phyloP scores from a whole-genome alignment of 768 basidiomycete genomes.

The Cyclocybe aegerita region DNA sequence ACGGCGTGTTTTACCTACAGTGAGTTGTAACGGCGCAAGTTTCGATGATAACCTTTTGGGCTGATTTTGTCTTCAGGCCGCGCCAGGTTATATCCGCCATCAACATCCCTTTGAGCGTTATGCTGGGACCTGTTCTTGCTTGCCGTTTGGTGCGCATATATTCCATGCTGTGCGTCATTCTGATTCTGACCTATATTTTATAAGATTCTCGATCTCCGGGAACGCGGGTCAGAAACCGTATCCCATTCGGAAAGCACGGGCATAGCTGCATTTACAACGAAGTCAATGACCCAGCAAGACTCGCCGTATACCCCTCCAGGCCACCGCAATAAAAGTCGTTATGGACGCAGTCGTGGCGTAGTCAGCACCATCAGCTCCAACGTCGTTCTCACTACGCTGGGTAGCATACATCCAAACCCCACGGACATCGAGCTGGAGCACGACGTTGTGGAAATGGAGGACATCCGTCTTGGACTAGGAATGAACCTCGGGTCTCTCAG shows the following conservation, averaged over 20 bases:
- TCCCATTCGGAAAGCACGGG: constrained; percentile 74
- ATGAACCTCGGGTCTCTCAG: constrained; percentile 50
- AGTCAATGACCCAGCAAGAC: constrained; percentile 53
- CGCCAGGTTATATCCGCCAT: constrained; percentile 82
- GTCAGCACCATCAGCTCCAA: constrained; percentile 60
- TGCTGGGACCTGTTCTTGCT: constrained; percentile 78
- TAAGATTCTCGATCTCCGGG: constrained; percentile 79
- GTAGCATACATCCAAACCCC: constrained; percentile 54
- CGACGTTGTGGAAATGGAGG: constrained; percentile 57
- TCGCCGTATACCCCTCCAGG: constrained; percentile 55
- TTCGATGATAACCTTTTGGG: constrained; percentile 3
- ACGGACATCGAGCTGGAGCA: constrained; percentile 49
- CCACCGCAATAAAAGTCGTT: constrained; percentile 43
- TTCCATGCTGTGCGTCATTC: not conserved
- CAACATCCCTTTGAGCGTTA: constrained; percentile 82
- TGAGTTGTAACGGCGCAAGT: constrained; percentile 28
- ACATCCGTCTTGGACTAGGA: constrained; percentile 53
- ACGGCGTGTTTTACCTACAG: constrained; percentile 88
- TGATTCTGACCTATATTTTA: constrained; percentile 3
- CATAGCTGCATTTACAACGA: constrained; percentile 64
- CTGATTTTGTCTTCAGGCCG: constrained; percentile 45
- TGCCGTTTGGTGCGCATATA: constrained; percentile 58
- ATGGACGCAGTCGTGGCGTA: constrained; percentile 40
- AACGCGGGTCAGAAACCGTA: constrained; percentile 78
- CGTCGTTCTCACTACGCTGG: constrained; percentile 62